A percentile compares a stretch with the other conserved stretches of the same genome.
Conservation (phyloP, 345 rosid genomes). For the Aethionema arabicum region DNA sequence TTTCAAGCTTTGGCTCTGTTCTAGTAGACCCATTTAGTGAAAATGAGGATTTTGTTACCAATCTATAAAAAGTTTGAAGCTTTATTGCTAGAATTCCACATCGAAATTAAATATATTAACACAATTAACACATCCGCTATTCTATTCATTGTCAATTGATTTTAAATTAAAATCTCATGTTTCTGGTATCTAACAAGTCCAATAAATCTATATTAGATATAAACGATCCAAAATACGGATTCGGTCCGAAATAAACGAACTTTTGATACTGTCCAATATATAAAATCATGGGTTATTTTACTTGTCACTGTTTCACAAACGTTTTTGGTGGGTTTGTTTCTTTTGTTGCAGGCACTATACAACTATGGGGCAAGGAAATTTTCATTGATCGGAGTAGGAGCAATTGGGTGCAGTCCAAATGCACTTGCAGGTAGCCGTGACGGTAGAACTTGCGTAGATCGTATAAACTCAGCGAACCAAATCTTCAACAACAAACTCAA, state of each 20-base stretch:
- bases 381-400: slow-evolving; percentile 52
- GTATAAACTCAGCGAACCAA: slow-evolving; percentile 48
- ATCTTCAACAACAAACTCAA: slow-evolving; percentile 54
- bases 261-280: too few relatives aligned
- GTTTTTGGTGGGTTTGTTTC: neutral
- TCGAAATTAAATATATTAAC: too few relatives aligned
- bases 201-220: too few relatives aligned
- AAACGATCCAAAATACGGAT: too few relatives aligned
- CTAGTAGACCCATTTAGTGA: neutral
- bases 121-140: too few relatives aligned
- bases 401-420: slow-evolving; percentile 77
- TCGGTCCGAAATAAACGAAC: too few relatives aligned
- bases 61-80: neutral
- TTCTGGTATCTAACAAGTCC: too few relatives aligned
- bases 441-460: slow-evolving; percentile 39
- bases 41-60: slow-evolving; percentile 19
- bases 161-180: too few relatives aligned
- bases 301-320: slow-evolving; percentile 2
- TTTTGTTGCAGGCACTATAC: slow-evolving; percentile 46
- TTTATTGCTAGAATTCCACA: neutral
- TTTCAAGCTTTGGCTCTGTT: neutral
- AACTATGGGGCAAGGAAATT: slow-evolving; percentile 63
- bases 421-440: slow-evolving; percentile 41
- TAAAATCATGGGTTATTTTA: too few relatives aligned
- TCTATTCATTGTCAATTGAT: too few relatives aligned